These are phyloP conservation scores for Candida tropicalis DNA, from an alignment of 1,139 yeast species.

Conservation along the genomic window DNA sequence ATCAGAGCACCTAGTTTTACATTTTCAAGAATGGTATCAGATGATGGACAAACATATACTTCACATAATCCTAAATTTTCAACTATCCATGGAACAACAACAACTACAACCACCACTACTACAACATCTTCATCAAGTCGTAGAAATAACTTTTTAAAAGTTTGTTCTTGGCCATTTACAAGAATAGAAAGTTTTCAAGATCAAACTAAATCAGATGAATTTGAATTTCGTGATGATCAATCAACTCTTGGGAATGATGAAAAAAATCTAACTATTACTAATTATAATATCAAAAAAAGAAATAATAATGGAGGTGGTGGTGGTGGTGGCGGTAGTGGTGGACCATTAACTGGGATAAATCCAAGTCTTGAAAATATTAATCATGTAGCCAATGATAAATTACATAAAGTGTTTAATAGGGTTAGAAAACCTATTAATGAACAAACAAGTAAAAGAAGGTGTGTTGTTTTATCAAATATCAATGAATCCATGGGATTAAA, in stretches of 20 bases:
- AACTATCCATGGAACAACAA: slow-evolving; percentile 11
- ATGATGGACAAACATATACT: not conserved
- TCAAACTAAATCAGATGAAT: not conserved
- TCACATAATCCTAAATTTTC: slow-evolving; percentile 5
- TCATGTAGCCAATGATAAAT: slow-evolving; percentile 12
- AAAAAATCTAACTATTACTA: slow-evolving; percentile 7
- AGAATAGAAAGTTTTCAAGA: slow-evolving; percentile 13
- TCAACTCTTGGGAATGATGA: slow-evolving; percentile 8
- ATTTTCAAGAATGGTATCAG: slow-evolving; percentile 10
- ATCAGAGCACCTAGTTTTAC: slow-evolving; percentile 13
- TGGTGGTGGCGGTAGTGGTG: not conserved
- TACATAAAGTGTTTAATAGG: slow-evolving; percentile 10
- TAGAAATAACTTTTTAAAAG: slow-evolving; percentile 17
- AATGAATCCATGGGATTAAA: slow-evolving; percentile 40
- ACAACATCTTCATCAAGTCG: slow-evolving; percentile 7
- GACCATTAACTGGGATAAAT: slow-evolving; percentile 15
- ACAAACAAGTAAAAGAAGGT: slow-evolving; percentile 11
- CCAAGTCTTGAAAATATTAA: slow-evolving; percentile 20
- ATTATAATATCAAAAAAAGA: slow-evolving; percentile 1
- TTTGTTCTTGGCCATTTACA: slow-evolving; percentile 18
- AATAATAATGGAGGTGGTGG: not conserved
- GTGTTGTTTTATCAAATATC: slow-evolving; percentile 23
- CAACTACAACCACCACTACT: too few species aligned
- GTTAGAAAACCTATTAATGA: slow-evolving; percentile 7
- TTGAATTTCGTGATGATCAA: slow-evolving; percentile 4